These are phyloP conservation scores for Acanthamoeba royreba DNA, from an alignment of 208 protist species.

Conservation along the genomic window DNA sequence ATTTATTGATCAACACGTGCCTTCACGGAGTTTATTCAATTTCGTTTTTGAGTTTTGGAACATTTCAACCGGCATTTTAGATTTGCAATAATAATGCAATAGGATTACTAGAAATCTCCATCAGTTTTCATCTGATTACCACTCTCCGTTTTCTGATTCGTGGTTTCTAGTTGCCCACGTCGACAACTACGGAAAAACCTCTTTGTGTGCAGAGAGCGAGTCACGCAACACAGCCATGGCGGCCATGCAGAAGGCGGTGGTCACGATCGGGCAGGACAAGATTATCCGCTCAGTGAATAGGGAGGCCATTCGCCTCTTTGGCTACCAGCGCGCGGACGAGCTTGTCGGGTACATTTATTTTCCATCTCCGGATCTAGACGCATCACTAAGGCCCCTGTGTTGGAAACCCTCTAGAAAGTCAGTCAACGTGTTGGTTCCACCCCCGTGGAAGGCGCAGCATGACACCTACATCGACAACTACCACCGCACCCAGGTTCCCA, in stretches of 20 bases:
- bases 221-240: too few species aligned
- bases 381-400: too few species aligned
- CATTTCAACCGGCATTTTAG: too few species aligned
- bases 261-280: not conserved
- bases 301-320: not conserved
- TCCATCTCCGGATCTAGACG: not conserved
- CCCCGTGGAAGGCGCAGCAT: not conserved
- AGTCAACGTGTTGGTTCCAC: not conserved
- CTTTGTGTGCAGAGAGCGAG: too few species aligned
- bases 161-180: too few species aligned
- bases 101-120: not conserved
- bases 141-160: too few species aligned
- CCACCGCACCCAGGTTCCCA: not conserved
- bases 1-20: not conserved
- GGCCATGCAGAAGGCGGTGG: not conserved
- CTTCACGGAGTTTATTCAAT: too few species aligned
- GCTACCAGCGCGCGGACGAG: not conserved
- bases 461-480: not conserved
- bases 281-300: not conserved
- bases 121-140: too few species aligned
- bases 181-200: too few species aligned
- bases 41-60: too few species aligned
- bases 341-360: not conserved
- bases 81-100: too few species aligned
- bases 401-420: not conserved